Percentiles rank a stretch among this genome's conserved stretches.
These are phyloP conservation scores for Thelephora ganbajun DNA, from an alignment of 768 basidiomycete genomes.

Conservation along the genomic window DNA sequence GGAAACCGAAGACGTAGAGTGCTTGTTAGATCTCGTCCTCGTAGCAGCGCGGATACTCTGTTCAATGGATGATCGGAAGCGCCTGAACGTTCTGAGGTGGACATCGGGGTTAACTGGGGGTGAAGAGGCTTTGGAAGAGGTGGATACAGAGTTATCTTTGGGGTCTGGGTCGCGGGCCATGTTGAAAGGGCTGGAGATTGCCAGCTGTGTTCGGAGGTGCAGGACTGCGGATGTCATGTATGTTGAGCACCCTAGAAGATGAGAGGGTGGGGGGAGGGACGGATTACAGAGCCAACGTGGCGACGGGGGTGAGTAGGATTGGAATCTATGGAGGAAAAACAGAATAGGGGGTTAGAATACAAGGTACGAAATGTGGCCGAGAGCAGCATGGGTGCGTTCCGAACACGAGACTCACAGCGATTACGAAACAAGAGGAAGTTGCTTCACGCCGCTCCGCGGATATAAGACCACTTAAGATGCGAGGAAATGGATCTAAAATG, in stretches of 20 bases:
- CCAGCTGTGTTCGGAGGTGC: conserved; percentile 21
- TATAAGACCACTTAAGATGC: too few species aligned
- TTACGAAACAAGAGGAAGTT: too few species aligned
- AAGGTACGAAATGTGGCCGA: not conserved
- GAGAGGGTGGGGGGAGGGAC: conserved; percentile 2
- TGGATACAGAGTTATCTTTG: conserved; percentile 13
- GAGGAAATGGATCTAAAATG: too few species aligned
- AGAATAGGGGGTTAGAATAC: not conserved
- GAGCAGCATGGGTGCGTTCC: not conserved
- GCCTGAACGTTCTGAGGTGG: conserved; percentile 34
- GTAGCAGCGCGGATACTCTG: conserved; percentile 54
- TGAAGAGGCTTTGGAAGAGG: conserved; percentile 18
- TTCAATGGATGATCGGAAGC: conserved; percentile 52
- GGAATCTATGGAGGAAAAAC: not conserved
- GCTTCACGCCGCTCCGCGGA: too few species aligned
- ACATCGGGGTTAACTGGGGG: conserved; percentile 17
- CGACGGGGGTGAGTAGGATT: not conserved
- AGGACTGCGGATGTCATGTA: conserved; percentile 33
- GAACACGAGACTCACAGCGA: too few species aligned
- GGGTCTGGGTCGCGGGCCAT: conserved; percentile 23
- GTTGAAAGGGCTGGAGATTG: conserved; percentile 29
- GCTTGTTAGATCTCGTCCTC: conserved; percentile 24
- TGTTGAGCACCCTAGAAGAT: not conserved
- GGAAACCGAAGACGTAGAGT: not conserved
- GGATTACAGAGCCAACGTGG: not conserved